Conservation (phyloP, 2,329 filamentous ascomycete genomes). For the Colletotrichum lentis region DNA sequence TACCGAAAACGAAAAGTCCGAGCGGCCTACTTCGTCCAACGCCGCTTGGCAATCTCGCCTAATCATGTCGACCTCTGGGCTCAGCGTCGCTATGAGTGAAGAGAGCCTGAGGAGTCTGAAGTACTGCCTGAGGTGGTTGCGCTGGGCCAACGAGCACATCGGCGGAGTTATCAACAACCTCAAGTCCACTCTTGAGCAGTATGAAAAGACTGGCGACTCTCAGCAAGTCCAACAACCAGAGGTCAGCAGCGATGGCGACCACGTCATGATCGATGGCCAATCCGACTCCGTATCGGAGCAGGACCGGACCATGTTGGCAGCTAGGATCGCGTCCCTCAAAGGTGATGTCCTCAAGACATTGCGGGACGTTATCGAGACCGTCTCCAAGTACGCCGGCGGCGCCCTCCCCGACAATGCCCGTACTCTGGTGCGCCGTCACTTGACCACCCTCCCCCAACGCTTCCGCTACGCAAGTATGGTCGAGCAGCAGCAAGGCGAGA, state of each 20-base stretch:
- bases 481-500: constrained; percentile 44
- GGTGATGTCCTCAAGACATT: constrained; percentile 79
- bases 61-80: constrained; percentile 87
- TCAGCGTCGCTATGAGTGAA: constrained; percentile 90
- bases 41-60: constrained; percentile 79
- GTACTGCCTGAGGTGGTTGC: constrained; percentile 82
- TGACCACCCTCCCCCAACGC: constrained; percentile 83
- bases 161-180: constrained; percentile 77
- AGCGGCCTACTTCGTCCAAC: constrained; percentile 41
- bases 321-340: constrained; percentile 72
- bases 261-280: constrained; percentile 41
- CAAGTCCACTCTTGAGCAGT: constrained; percentile 80
- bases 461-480: constrained; percentile 76
- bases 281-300: constrained; percentile 42
- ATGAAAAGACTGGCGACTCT: constrained; percentile 63
- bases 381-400: constrained; percentile 90
- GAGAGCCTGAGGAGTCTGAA: constrained; percentile 85
- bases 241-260: constrained; percentile 38
- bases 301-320: constrained; percentile 60
- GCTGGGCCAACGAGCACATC: constrained; percentile 83
- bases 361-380: constrained; percentile 81
- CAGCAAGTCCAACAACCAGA: constrained; percentile 10
- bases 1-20: constrained; percentile 62
- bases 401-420: constrained; percentile 89
- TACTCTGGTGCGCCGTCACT: constrained; percentile 80